Base-by-base conservation (phyloP, 352 stramenopile species). In the Pythium phragmitis region DNA sequence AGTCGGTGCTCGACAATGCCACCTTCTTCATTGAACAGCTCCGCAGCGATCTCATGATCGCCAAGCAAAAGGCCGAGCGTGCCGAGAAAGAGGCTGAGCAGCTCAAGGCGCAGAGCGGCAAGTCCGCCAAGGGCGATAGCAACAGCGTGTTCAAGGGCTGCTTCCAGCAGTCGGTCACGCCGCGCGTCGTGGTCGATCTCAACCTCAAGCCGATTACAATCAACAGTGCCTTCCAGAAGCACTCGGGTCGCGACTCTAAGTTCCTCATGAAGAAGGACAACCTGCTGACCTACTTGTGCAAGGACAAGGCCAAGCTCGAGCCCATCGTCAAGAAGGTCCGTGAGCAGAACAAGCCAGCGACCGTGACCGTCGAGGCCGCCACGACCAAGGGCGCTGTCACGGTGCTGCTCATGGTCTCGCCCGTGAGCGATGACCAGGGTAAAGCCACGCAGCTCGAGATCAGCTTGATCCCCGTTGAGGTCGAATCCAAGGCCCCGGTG, bases 161-260 rank as follows among this genome's bases (percentile, higher is more conserved):
- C 72, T 91, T 91, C 49, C 67, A 86, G 49, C 75, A 85, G 68
- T 85, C 77, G 23, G 78, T 74, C n/a, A 91, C 82, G 13, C 72
- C 82, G 3, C 76, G 76, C 3, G 45, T 91, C 8, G 58, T 91
- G 4, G 65, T 86, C 2, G 77, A 86, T 46, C 47, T 84, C 7
- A 67, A 74, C 23, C 70, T 92, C 60, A 70, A 84, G 63, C 59
- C 84, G 12, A 51, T 89, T 41, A 72, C 79, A 0, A 78, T 74
- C 23, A 92, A 92, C 73, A 60, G 61, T 36, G 75, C 80, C 17
- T 92, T 92, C 60, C 46, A 82, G 5, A 47, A 63, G 4, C 74
- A 85, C 56, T 74, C 80, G 13, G 76, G 75, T 0, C 65, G 77
- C 49, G 76, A 60, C 7, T 68, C 79, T 37, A 67, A 85, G 33